Evolutionary conservation across 1,284 basidiomycete genomes (phyloP), one percentile per base, ranked within the genome.

Genomic region (Naganishia sp.): DNA sequence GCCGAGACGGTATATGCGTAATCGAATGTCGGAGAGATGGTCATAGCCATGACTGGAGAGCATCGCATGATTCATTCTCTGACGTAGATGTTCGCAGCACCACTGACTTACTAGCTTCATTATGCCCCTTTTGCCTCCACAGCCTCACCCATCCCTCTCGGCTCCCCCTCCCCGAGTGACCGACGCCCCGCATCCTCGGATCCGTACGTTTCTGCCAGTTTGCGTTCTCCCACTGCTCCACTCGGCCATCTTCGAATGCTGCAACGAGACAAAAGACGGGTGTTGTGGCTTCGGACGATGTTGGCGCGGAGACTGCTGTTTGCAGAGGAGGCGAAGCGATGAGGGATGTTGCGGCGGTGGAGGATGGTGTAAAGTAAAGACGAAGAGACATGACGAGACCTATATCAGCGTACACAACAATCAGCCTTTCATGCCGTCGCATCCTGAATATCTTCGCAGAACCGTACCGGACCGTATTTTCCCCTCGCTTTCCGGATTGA

Each of bases 331-430:
- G 70, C 3, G 74, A 72, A 41, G 70, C 74, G 41, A 68, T 70
- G 52, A n/a, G 10, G 9, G 21, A 25, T 10, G 25, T 31, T 31
- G 50, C 9, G 39, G 21, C 13, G 52, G 52, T 41, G 28, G 11
- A 41, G 23, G 32, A 35, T 39, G 47, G 6, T 32, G 39, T 18
- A 73, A 70, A 84, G 85, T 25, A 67, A 1, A 95, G 80, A 71
- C 92, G 88, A 66, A 93, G 77, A 0, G 87, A 85, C 93, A 94
- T 95, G 69, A 93, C 86, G 63, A 94, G 88, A 1, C 92, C 92
- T 87, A 74, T 35, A 39, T 11, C 65, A 18, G 35, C 39, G 2
- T 54, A 47, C 50, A 56, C 13, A 35, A 23, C 39, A 13, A 53
- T 53, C 31, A 49, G 47, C 47, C 47, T 49, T 49, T 49, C 21